Percentiles rank a stretch among this genome's conserved stretches.
These are phyloP conservation scores for Dorcoceras hygrometricum DNA, from an alignment of 257 asterid genomes.

Conservation along the genomic window DNA sequence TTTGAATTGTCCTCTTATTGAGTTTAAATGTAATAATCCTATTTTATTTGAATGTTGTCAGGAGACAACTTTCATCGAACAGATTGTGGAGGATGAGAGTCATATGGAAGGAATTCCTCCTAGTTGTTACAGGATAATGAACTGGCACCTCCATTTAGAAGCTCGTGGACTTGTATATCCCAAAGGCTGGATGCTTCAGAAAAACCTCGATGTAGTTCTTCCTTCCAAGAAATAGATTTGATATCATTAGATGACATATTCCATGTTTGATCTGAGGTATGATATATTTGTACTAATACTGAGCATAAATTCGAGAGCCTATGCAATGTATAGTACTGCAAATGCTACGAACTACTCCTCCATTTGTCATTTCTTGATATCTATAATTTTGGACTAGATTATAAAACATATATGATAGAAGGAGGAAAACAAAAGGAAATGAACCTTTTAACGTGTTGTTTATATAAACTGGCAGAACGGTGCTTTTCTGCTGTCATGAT, in stretches of 20 bases:
- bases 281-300: neutral
- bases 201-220: conserved; percentile 57
- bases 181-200: conserved; percentile 67
- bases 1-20: neutral
- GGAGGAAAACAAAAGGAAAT: neutral
- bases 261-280: conserved; percentile 38
- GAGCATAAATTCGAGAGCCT: conserved; percentile 1
- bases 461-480: conserved; percentile 18
- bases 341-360: conserved; percentile 1
- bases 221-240: conserved; percentile 42
- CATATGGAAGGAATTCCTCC: conserved; percentile 89
- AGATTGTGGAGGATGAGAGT: conserved; percentile 86
- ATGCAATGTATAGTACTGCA: neutral
- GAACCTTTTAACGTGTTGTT: conserved; percentile 8
- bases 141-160: conserved; percentile 87
- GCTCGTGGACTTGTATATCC: conserved; percentile 54
- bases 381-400: neutral
- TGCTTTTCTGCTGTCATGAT: conserved; percentile 17
- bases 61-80: conserved; percentile 94
- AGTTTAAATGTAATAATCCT: conserved; percentile 3
- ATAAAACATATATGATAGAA: neutral
- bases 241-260: conserved; percentile 25
- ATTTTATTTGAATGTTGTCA: conserved; percentile 28
- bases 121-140: conserved; percentile 57
- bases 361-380: neutral